These are phyloP conservation scores for Cucurbita maxima DNA, from an alignment of 306 rosid species.

Conservation along the genomic window DNA sequence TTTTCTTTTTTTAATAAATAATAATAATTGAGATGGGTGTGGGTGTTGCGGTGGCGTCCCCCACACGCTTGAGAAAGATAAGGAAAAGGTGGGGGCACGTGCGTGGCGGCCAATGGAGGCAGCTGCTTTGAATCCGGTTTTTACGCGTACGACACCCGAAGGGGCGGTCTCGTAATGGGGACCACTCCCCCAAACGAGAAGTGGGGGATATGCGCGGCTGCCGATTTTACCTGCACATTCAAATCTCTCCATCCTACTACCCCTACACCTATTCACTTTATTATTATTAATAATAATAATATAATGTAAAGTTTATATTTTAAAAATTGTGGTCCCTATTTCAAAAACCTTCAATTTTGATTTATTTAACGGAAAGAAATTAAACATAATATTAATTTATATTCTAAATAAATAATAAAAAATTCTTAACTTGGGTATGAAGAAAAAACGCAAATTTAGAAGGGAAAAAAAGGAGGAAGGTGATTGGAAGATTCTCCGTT, in stretches of 20 bases:
- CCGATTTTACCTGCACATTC: too few species aligned
- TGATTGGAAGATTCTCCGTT: neutral
- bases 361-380: too few species aligned
- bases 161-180: neutral
- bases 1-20: neutral
- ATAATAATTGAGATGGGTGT: neutral
- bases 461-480: neutral
- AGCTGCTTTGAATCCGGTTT: neutral
- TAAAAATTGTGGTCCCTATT: too few species aligned
- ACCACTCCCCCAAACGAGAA: neutral
- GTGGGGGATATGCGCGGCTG: neutral
- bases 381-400: too few species aligned
- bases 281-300: too few species aligned
- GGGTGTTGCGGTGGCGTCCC: neutral
- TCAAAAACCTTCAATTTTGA: too few species aligned
- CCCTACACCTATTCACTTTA: too few species aligned
- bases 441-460: neutral
- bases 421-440: neutral
- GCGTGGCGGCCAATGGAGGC: slow-evolving; percentile 13
- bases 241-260: too few species aligned
- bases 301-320: too few species aligned
- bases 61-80: neutral
- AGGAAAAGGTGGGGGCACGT: slow-evolving; percentile 8
- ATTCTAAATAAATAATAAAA: too few species aligned
- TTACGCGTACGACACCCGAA: neutral